Base-by-base conservation (phyloP, 1,284 basidiomycete genomes). In the Hymenochaete sp. region DNA sequence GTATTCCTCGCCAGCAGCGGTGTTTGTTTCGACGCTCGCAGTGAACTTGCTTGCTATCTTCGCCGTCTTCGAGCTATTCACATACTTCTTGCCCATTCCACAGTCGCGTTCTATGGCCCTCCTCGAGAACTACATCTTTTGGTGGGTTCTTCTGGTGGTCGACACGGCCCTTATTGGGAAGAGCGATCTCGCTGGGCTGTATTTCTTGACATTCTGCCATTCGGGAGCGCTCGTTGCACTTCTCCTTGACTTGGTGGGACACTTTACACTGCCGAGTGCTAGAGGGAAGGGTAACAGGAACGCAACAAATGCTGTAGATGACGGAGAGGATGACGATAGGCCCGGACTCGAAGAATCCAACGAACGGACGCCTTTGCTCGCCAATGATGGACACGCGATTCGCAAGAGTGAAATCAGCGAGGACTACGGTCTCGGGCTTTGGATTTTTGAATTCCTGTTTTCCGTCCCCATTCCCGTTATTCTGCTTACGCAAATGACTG, bases 401-500 rank as follows among this genome's bases (percentile, higher is more conserved):
- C 50, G 43, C 38, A 45, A 38, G 52, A 59, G 53, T 47, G 60
- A 60, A 28, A 56, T 56, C 14, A 63, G 67, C 48, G 64, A 58
- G 45, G 59, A 53, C 31, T 64, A 65, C 29, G 62, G 62, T 14
- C 65, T 69, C 32, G 67, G 69, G 27, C 80, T 75, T 70, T 86
- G 83, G 81, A 67, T 80, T 28, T 51, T 73, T 18, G 77, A 85
- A 55, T 59, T 81, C 33, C 38, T 82, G 6, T 49, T 82, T 13
- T 65, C 71, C 0, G 68, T 83, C 2, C 75, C 77, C 0, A 50
- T 77, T 2, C 76, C 79, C 0, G 67, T 77, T 11, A 67, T 79
- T 14, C 55, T 84, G 35, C 51, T 79, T n/a, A 67, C 65, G 38
- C 79, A 84, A 52, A 62, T 82, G 19, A 60, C 64, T 2, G 54